phyloP scores from a whole-genome alignment of 129 eudicot species.

The Gnaphalium uliginosum region DNA sequence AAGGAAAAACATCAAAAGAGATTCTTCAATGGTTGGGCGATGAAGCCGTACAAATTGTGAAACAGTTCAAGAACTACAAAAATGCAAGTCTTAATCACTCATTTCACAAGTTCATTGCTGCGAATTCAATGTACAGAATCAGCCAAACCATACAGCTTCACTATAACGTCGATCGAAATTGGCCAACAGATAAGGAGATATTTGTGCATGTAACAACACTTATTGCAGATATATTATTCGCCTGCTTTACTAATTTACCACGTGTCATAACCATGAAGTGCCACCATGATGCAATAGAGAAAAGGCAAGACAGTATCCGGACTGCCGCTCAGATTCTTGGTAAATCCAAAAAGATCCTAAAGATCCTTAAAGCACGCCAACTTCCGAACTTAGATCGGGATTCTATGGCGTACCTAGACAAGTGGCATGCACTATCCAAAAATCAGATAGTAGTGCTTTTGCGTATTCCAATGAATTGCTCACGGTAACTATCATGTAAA shows the following conservation, averaged over 20 bases:
- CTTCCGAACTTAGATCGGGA: slow-evolving; percentile 20
- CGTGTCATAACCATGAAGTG: slow-evolving; percentile 23
- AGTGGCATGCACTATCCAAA: slow-evolving; percentile 30
- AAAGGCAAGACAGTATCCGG: slow-evolving; percentile 19
- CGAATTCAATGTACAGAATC: slow-evolving; percentile 45
- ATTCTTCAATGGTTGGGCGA: slow-evolving; percentile 28
- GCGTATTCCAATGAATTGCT: neutral
- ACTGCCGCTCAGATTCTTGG: slow-evolving; percentile 25
- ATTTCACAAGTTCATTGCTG: slow-evolving; percentile 28
- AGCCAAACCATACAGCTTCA: neutral
- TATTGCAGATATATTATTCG: slow-evolving; percentile 33
- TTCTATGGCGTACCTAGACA: slow-evolving; percentile 32
- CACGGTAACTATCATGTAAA: neutral
- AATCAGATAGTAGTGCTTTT: neutral
- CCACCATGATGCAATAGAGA: slow-evolving; percentile 35
- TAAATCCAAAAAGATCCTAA: slow-evolving; percentile 35
- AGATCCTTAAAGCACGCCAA: slow-evolving; percentile 23
- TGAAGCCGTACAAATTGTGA: slow-evolving; percentile 19
- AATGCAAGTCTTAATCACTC: slow-evolving; percentile 9
- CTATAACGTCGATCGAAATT: neutral
- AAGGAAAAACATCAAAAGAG: slow-evolving; percentile 30
- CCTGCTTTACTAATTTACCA: slow-evolving; percentile 18
- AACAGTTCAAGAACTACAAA: slow-evolving; percentile 13
- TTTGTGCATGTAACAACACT: slow-evolving; percentile 29
- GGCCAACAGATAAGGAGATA: slow-evolving; percentile 8